phyloP scores from a whole-genome alignment of 2,329 filamentous ascomycete species.

The Fusarium tupiense region DNA sequence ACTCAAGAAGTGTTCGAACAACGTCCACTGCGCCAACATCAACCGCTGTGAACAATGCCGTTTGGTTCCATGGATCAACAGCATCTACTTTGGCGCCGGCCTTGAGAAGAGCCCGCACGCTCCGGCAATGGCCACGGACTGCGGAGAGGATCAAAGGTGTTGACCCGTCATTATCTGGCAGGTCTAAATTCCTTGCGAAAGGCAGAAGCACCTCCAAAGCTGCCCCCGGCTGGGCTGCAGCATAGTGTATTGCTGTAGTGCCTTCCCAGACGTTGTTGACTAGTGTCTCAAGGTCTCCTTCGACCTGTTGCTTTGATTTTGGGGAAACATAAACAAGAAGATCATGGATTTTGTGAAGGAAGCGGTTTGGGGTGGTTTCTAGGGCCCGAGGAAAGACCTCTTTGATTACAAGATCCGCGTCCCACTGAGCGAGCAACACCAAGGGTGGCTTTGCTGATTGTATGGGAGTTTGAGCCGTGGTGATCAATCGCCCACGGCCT shows the following conservation, averaged over 20 bases:
- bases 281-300: slow-evolving; percentile 12
- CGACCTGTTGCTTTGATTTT: not conserved
- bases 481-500: not conserved
- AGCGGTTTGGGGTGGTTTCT: not conserved
- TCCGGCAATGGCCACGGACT: slow-evolving; percentile 6
- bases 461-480: not conserved
- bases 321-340: slow-evolving; percentile 1
- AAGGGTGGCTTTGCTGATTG: slow-evolving; percentile 23
- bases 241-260: slow-evolving; percentile 31
- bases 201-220: slow-evolving; percentile 27
- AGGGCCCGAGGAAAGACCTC: slow-evolving; percentile 15
- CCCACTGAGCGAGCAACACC: slow-evolving; percentile 30
- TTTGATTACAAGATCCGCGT: slow-evolving; percentile 19
- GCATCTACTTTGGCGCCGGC: slow-evolving; percentile 27
- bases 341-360: not conserved
- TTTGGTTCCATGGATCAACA: slow-evolving; percentile 22
- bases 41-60: slow-evolving; percentile 27
- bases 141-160: slow-evolving; percentile 30
- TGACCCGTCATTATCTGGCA: slow-evolving; percentile 20
- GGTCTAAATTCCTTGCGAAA: slow-evolving; percentile 22
- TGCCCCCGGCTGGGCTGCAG: slow-evolving; percentile 21
- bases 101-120: slow-evolving; percentile 20
- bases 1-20: slow-evolving; percentile 18
- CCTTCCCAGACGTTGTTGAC: slow-evolving; percentile 29
- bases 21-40: slow-evolving; percentile 14